Evolutionary conservation across 352 stramenopile species (phyloP), one percentile per base, ranked within the genome.

Genomic region (Globisporangium spinosum): DNA sequence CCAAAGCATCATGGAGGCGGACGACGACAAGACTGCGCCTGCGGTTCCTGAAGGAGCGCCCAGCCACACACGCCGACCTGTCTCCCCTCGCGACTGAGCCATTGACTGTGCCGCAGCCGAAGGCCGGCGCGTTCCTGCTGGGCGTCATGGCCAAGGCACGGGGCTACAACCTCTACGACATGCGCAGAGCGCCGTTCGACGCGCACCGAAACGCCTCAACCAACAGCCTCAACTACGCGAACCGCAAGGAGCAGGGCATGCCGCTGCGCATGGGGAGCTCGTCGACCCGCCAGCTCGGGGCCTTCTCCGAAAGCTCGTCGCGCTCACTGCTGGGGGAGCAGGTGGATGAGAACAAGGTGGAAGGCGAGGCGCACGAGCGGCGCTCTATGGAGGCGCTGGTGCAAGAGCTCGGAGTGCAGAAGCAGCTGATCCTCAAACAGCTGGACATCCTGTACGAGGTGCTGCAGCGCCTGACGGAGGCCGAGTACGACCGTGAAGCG

Each of bases 41-140:
- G 9, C 74, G 76, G 23, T 91, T 82, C 58, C 69, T 89, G 15
- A 86, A 89, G 51, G 74, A 89, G 45, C 73, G 77, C 1, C 85
- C 83, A 0, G 76, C 73, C 9, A 89, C 83, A 2, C 73, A 86
- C 57, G 69, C 73, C 0, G 68, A 84, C 35, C 53, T 85, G n/a
- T 61, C 67, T 0, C 38, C 65, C 8, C 12, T 27, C 12, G 12
- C 25, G 2, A 27, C 29, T 2, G 62, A 71, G 17, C 57, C 69
- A 2, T 22, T 72, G 29, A 62, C 59, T 20, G 58, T 72, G 17
- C 76, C 77, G 58, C 78, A 84, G 62, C 90, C 83, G 34, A 87
- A 81, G 57, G 82, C 84, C 3, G 79, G 82, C 55, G 62, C 79
- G 7, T 92, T 92, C 64, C 57, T 92, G 38, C 47, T 85, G 32